Evolutionary conservation across 2,329 filamentous ascomycete genomes (phyloP).

Genomic region (Hypoxylon sp.): DNA sequence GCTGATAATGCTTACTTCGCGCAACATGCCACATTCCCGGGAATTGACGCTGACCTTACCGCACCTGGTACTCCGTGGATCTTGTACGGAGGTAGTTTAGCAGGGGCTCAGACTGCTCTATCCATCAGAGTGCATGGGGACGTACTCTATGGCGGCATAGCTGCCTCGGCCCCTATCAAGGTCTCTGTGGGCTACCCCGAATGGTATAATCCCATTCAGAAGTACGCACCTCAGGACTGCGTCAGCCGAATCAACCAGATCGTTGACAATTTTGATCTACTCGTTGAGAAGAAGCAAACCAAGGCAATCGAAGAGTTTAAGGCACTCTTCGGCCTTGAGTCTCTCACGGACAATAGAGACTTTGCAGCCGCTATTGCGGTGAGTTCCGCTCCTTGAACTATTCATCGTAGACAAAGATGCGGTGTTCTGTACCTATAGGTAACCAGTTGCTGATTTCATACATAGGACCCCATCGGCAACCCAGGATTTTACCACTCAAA

Average conservation of each 20-base stretch:
- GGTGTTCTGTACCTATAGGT: neutral
- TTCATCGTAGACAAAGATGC: neutral
- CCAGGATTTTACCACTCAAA: conserved; percentile 62
- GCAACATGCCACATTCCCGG: conserved; percentile 61
- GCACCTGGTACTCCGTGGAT: conserved; percentile 60
- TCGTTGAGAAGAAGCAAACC: conserved; percentile 60
- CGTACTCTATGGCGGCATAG: conserved; percentile 64
- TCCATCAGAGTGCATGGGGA: conserved; percentile 63
- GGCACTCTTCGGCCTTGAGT: conserved; percentile 62
- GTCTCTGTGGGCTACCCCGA: conserved; percentile 61
- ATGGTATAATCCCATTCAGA: conserved; percentile 66
- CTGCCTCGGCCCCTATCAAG: conserved; percentile 61
- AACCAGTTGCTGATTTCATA: conserved; percentile 60
- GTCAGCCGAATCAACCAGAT: conserved; percentile 64
- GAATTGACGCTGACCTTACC: conserved; percentile 59
- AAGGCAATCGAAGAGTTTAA: conserved; percentile 62
- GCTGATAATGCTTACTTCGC: conserved; percentile 68
- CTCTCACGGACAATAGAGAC: conserved; percentile 61
- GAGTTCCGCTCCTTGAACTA: neutral
- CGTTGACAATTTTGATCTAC: conserved; percentile 64
- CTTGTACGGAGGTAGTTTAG: conserved; percentile 53
- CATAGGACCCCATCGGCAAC: conserved; percentile 55
- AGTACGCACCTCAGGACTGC: conserved; percentile 65
- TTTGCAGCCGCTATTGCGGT: conserved; percentile 64
- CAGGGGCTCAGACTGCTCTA: conserved; percentile 55